Percentiles rank a stretch among this genome's conserved stretches.
phyloP scores from a whole-genome alignment of 2,329 filamentous ascomycete genomes.

The Ilyonectria robusta region DNA sequence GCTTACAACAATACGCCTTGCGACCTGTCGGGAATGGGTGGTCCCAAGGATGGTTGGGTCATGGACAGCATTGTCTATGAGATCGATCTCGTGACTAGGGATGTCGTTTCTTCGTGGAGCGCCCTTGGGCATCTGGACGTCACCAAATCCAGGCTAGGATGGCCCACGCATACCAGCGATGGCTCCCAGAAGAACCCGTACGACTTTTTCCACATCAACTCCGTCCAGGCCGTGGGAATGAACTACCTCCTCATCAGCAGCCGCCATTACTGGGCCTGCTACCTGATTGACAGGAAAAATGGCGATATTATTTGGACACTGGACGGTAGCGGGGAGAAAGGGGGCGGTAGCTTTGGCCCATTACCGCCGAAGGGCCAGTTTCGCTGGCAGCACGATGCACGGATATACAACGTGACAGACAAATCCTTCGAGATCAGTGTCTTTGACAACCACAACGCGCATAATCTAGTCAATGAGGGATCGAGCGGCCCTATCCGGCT shows the following conservation, averaged over 20 bases:
- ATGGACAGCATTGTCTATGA: conserved; percentile 57
- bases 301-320: conserved; percentile 46
- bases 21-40: conserved; percentile 39
- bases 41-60: conserved; percentile 33
- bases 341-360: conserved; percentile 42
- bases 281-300: conserved; percentile 37
- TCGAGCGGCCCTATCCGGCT: conserved; percentile 33
- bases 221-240: conserved; percentile 39
- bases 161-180: conserved; percentile 26
- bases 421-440: conserved; percentile 48
- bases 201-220: conserved; percentile 48
- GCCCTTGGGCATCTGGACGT: conserved; percentile 51
- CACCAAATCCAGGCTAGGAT: conserved; percentile 32
- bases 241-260: conserved; percentile 43
- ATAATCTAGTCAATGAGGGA: conserved; percentile 21
- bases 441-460: conserved; percentile 54
- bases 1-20: conserved; percentile 42
- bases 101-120: conserved; percentile 59
- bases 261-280: conserved; percentile 42
- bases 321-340: conserved; percentile 37
- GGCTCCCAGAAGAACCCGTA: conserved; percentile 30
- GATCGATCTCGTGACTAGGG: conserved; percentile 56
- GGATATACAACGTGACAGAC: conserved; percentile 41
- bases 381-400: conserved; percentile 55
- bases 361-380: conserved; percentile 49